phyloP scores from a whole-genome alignment of 495 filamentous ascomycete genomes.

The Aspergillus cavernicola region DNA sequence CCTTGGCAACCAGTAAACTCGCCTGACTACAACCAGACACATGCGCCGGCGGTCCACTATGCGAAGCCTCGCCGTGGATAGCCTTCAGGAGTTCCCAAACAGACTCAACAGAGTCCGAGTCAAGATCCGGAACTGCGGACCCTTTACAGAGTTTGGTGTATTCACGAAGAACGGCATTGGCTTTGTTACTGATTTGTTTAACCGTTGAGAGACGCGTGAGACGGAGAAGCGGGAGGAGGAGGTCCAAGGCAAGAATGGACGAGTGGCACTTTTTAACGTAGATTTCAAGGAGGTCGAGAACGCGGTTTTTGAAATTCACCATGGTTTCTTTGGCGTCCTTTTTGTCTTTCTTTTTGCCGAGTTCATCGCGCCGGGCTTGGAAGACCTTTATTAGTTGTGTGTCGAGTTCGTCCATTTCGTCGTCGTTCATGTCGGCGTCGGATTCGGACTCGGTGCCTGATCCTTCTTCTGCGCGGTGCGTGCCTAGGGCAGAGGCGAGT shows the following conservation, averaged over 20 bases:
- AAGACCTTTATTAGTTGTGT: slow-evolving; percentile 78
- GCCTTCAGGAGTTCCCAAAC: slow-evolving; percentile 57
- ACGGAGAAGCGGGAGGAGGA: slow-evolving; percentile 63
- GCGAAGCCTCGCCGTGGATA: slow-evolving; percentile 69
- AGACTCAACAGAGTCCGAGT: slow-evolving; percentile 39
- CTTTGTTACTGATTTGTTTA: slow-evolving; percentile 71
- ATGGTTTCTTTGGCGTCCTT: slow-evolving; percentile 86
- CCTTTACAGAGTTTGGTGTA: slow-evolving; percentile 69
- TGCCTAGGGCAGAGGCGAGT: slow-evolving; percentile 68
- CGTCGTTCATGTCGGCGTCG: slow-evolving; percentile 84
- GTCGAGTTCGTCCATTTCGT: slow-evolving; percentile 91
- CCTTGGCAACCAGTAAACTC: slow-evolving; percentile 59
- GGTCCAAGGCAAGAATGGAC: slow-evolving; percentile 58
- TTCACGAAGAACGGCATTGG: slow-evolving; percentile 60
- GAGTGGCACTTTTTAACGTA: slow-evolving; percentile 76
- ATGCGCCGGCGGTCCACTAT: slow-evolving; percentile 56
- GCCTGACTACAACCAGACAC: slow-evolving; percentile 57
- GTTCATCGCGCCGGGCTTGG: slow-evolving; percentile 59
- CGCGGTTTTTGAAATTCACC: slow-evolving; percentile 89
- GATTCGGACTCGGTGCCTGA: slow-evolving; percentile 45
- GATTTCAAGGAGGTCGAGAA: slow-evolving; percentile 82
- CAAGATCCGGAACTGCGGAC: slow-evolving; percentile 40
- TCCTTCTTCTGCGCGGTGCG: slow-evolving; percentile 50
- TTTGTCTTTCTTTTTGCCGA: slow-evolving; percentile 70
- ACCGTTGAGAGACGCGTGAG: slow-evolving; percentile 59